These are phyloP conservation scores for Coffea humblotiana DNA, from an alignment of 305 asterid genomes.

Conservation along the genomic window DNA sequence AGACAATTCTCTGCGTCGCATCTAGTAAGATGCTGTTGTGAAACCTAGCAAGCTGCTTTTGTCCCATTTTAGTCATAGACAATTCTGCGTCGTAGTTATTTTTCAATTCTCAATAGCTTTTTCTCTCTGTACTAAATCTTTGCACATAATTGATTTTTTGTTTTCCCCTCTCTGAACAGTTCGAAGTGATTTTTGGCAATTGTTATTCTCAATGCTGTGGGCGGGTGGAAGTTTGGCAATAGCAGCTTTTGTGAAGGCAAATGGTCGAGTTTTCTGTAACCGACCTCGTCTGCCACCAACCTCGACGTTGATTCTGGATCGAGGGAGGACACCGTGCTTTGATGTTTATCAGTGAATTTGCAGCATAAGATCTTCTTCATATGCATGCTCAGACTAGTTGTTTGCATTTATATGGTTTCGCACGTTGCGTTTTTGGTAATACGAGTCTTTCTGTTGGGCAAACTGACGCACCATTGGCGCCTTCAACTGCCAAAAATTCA, in stretches of 20 bases:
- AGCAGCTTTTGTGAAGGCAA: conserved; percentile 75
- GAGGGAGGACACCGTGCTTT: conserved; percentile 13
- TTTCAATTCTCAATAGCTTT: neutral
- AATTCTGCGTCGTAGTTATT: neutral
- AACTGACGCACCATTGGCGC: neutral
- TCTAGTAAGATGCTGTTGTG: neutral
- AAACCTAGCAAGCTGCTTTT: neutral
- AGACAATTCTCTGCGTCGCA: neutral
- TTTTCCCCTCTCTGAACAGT: conserved; percentile 38
- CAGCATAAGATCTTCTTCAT: neutral
- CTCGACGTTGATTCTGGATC: conserved; percentile 53
- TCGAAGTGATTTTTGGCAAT: conserved; percentile 59
- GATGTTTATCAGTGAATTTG: neutral
- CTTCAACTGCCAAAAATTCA: neutral
- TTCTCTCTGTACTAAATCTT: conserved; percentile 3
- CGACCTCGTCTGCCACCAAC: conserved; percentile 94
- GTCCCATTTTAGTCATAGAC: no score
- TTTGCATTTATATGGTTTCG: conserved; percentile 8
- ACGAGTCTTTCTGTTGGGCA: neutral
- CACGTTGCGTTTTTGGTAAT: neutral
- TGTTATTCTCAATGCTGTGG: conserved; percentile 80
- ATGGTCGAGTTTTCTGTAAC: conserved; percentile 89
- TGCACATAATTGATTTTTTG: conserved; percentile 14
- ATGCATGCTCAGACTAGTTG: neutral
- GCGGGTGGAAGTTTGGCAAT: conserved; percentile 81